Conservation (phyloP, 768 basidiomycete genomes). For the Leccinum subtestaceum region DNA sequence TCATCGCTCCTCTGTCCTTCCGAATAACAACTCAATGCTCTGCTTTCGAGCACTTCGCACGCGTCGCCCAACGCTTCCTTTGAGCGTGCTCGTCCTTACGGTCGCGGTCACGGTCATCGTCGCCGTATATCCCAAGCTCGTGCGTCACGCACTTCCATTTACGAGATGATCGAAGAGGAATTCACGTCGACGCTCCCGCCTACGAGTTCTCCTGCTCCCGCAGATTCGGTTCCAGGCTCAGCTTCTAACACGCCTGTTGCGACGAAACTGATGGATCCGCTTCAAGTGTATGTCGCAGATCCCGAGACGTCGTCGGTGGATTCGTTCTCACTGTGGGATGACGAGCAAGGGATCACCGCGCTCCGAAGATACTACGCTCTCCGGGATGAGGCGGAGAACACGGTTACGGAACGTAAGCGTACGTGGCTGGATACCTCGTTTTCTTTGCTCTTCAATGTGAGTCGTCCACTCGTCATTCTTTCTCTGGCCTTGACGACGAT, state of each 20-base stretch:
- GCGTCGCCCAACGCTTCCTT: slow-evolving; percentile 45
- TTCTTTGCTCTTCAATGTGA: slow-evolving; percentile 73
- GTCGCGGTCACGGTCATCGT: slow-evolving; percentile 65
- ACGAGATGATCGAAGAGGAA: slow-evolving; percentile 82
- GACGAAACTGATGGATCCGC: slow-evolving; percentile 24
- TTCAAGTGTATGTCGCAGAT: slow-evolving; percentile 55
- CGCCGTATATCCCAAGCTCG: slow-evolving; percentile 65
- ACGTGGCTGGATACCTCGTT: slow-evolving; percentile 71
- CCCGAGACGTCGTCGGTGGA: slow-evolving; percentile 49
- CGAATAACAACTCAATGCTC: slow-evolving; percentile 59
- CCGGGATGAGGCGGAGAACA: slow-evolving; percentile 62
- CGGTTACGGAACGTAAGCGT: slow-evolving; percentile 63
- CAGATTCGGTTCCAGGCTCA: neutral
- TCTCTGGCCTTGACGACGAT: slow-evolving; percentile 1
- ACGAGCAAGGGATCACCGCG: slow-evolving; percentile 62
- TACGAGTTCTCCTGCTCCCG: slow-evolving; percentile 22
- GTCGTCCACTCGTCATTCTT: slow-evolving; percentile 23
- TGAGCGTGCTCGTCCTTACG: slow-evolving; percentile 39
- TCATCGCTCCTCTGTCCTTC: slow-evolving; percentile 69
- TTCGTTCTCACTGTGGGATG: slow-evolving; percentile 55
- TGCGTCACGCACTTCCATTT: slow-evolving; percentile 64
- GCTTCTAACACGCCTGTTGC: slow-evolving; percentile 32
- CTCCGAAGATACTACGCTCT: slow-evolving; percentile 69
- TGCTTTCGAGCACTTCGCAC: slow-evolving; percentile 55
- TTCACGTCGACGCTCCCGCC: slow-evolving; percentile 34